phyloP scores from a whole-genome alignment of 441 rosid genomes.

The Lepidium campestre region DNA sequence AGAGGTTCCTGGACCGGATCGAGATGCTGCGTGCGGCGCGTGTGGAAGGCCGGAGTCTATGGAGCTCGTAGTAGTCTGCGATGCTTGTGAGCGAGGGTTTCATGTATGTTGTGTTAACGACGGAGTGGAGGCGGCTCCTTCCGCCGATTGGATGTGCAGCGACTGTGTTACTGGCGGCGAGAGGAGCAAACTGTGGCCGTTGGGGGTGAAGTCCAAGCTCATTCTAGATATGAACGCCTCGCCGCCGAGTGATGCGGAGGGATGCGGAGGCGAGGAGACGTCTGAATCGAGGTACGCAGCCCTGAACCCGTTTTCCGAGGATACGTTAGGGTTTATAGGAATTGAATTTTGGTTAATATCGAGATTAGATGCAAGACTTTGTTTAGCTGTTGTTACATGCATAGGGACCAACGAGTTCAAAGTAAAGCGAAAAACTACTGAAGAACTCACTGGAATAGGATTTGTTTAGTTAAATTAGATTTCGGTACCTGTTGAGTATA shows the following conservation, averaged over 20 bases:
- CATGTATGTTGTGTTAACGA: slow-evolving; percentile 48
- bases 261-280: slow-evolving; percentile 38
- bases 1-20: slow-evolving; percentile 32
- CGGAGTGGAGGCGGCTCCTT: slow-evolving; percentile 23
- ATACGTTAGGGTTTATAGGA: slow-evolving; percentile 22
- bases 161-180: slow-evolving; percentile 52
- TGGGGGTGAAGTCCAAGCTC: slow-evolving; percentile 66
- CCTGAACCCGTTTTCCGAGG: neutral
- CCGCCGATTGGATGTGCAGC: slow-evolving; percentile 67
- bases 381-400: slow-evolving; percentile 12
- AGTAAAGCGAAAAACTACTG: neutral
- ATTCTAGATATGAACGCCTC: slow-evolving; percentile 81
- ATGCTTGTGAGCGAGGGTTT: slow-evolving; percentile 79
- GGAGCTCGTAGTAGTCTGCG: slow-evolving; percentile 64
- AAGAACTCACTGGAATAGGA: neutral
- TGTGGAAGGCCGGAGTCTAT: slow-evolving; percentile 53
- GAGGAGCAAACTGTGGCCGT: slow-evolving; percentile 75
- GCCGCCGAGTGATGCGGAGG: slow-evolving; percentile 78
- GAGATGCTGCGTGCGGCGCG: slow-evolving; percentile 37
- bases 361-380: neutral
- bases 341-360: neutral
- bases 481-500: neutral
- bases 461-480: neutral
- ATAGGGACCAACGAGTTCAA: neutral
- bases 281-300: slow-evolving; percentile 46